Percentiles rank a stretch among this genome's conserved stretches.
phyloP scores from a whole-genome alignment of 352 stramenopile species.

The Globisporangium sylvaticum region DNA sequence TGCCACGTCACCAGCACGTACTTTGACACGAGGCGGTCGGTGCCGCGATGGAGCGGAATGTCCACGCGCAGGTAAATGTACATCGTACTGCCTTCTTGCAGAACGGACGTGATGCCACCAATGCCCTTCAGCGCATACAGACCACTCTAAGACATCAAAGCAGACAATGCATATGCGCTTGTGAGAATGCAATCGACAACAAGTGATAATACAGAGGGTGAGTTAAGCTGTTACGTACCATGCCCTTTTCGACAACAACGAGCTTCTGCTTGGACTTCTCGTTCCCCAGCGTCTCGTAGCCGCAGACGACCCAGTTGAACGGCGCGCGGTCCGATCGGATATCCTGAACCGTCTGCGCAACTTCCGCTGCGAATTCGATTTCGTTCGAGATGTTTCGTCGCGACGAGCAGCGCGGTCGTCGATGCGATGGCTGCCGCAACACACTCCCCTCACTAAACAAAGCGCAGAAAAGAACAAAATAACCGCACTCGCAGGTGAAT shows the following conservation, averaged over 20 bases:
- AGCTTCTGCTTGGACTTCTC: conserved; percentile 60
- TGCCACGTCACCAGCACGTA: conserved; percentile 88
- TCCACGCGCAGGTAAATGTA: conserved; percentile 90
- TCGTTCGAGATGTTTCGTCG: conserved; percentile 74
- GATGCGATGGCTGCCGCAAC: conserved; percentile 55
- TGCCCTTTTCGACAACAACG: conserved; percentile 81
- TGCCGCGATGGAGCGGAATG: conserved; percentile 74
- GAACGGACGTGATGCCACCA: conserved; percentile 64
- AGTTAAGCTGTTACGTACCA: conserved; percentile 35
- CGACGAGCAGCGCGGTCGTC: conserved; percentile 62
- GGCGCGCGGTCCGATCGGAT: conserved; percentile 76
- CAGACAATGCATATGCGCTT: neutral
- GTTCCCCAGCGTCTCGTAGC: conserved; percentile 64
- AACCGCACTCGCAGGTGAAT: neutral
- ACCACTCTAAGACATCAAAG: conserved; percentile 41
- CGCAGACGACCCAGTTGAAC: conserved; percentile 85
- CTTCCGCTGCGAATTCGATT: conserved; percentile 77
- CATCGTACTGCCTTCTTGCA: conserved; percentile 79
- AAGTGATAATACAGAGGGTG: neutral
- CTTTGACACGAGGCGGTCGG: conserved; percentile 83
- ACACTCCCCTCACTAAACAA: conserved; percentile 51
- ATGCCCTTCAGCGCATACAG: conserved; percentile 82
- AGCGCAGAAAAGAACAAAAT: neutral
- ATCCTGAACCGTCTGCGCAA: conserved; percentile 64
- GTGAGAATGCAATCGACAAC: neutral